Conservation (phyloP, 2,329 filamentous ascomycete species). For the Samsoniella hepiali region DNA sequence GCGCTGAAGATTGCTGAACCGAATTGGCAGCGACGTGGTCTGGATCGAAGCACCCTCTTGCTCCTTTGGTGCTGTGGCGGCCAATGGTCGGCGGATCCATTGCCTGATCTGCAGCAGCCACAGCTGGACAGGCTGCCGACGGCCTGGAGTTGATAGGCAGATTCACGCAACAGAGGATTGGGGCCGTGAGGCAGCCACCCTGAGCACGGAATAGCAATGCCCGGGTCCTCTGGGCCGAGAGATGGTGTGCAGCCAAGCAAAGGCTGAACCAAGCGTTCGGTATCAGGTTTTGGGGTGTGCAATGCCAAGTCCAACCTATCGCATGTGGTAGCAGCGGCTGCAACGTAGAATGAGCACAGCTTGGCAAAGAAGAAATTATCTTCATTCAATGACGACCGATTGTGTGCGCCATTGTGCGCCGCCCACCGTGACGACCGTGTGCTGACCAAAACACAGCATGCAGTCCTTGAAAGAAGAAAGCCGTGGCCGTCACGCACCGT, state of each 20-base stretch:
- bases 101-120: neutral
- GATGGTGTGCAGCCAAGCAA: constrained; percentile 2
- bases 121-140: neutral
- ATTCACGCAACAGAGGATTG: too few relatives aligned
- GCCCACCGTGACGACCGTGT: neutral
- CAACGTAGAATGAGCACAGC: neutral
- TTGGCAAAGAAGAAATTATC: neutral
- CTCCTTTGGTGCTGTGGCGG: neutral
- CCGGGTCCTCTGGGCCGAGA: neutral
- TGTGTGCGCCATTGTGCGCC: neutral
- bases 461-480: neutral
- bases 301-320: constrained; percentile 1
- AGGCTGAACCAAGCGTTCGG: constrained; percentile 10
- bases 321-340: neutral
- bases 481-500: neutral
- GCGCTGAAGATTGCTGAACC: neutral
- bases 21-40: neutral
- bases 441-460: neutral
- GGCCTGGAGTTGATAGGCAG: neutral
- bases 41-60: neutral
- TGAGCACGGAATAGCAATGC: neutral
- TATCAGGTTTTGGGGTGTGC: neutral
- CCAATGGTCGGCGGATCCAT: neutral
- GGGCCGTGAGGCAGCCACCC: neutral
- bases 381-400: neutral